Conservation (phyloP, 495 filamentous ascomycete genomes). For the Penicillium soppii region DNA sequence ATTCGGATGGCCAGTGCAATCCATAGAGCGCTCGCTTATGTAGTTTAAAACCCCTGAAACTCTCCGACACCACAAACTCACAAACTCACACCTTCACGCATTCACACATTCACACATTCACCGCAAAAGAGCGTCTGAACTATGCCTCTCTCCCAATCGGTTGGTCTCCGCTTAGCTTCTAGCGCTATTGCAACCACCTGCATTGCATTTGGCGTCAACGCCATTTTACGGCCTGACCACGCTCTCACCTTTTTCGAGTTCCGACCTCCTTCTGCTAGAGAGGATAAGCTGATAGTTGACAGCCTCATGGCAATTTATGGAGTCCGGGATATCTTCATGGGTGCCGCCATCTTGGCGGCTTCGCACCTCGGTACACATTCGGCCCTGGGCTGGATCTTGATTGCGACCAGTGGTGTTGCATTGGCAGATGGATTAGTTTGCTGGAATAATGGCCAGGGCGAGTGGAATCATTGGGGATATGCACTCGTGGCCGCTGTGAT, state of each 20-base stretch:
- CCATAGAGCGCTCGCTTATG: too few relatives aligned
- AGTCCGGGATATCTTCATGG: conserved; percentile 54
- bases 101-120: not conserved
- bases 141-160: conserved; percentile 21
- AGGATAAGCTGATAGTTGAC: conserved; percentile 35
- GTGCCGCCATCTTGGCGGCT: conserved; percentile 41
- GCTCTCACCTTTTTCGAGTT: conserved; percentile 51
- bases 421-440: conserved; percentile 48
- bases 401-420: conserved; percentile 45
- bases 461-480: conserved; percentile 59
- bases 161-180: conserved; percentile 20
- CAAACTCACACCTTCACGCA: not conserved
- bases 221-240: conserved; percentile 39
- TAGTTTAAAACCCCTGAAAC: too few relatives aligned
- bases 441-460: conserved; percentile 37
- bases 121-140: too few relatives aligned
- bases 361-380: conserved; percentile 37
- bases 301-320: conserved; percentile 50
- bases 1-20: too few relatives aligned
- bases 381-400: conserved; percentile 45
- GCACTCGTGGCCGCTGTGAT: conserved; percentile 40
- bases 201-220: conserved; percentile 50
- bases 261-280: conserved; percentile 23
- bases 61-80: too few relatives aligned
- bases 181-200: conserved; percentile 42